Evolutionary conservation across 129 eudicot species (phyloP).

Genomic region (Arctium lappa): DNA sequence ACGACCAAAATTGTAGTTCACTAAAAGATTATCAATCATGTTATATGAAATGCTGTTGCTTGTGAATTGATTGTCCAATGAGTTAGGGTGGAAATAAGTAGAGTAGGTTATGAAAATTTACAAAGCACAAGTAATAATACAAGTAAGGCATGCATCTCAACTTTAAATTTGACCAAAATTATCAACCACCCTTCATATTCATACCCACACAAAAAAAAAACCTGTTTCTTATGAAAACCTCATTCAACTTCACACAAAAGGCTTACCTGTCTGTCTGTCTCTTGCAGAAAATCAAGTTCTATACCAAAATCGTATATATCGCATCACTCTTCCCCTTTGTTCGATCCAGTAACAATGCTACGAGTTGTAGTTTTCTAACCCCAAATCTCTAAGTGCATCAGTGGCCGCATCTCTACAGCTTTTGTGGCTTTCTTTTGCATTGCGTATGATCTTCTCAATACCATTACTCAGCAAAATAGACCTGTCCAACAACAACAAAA

Average conservation of each 20-base stretch:
- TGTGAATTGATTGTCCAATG: no score
- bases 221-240: not conserved
- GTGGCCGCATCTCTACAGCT: constrained; percentile 82
- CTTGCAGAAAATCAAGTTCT: not conserved
- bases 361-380: constrained; percentile 78
- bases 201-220: not conserved
- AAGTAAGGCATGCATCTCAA: not conserved
- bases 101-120: not conserved
- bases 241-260: not conserved
- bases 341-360: constrained; percentile 21
- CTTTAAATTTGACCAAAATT: not conserved
- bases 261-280: not conserved
- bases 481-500: constrained; percentile 32
- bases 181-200: not conserved
- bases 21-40: not conserved
- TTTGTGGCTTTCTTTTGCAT: constrained; percentile 67
- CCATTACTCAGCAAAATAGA: constrained; percentile 69
- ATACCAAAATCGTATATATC: constrained; percentile 2
- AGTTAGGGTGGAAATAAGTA: not conserved
- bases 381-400: constrained; percentile 90
- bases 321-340: not conserved
- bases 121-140: not conserved
- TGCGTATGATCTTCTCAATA: constrained; percentile 73
- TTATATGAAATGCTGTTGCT: not conserved
- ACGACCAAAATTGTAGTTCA: no score